Evolutionary conservation across 1,284 basidiomycete species (phyloP).

Genomic region (Wolfiporia cocos): DNA sequence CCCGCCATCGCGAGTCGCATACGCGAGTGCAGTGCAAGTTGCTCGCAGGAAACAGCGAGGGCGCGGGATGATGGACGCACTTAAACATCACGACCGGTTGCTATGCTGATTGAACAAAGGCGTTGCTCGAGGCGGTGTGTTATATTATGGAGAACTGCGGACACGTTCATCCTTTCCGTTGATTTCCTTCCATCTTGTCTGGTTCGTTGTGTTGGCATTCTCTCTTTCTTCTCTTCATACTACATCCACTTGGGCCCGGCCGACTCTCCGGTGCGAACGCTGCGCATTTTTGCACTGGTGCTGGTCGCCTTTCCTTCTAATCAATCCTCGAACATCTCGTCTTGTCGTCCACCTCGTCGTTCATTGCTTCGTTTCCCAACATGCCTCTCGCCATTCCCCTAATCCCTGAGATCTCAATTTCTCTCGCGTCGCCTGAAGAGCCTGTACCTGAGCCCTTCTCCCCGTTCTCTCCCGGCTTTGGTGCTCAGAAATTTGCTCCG

Average conservation of each 20-base stretch:
- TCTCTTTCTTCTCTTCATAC: constrained; percentile 17
- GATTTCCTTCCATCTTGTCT: constrained; percentile 18
- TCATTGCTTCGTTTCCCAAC: constrained; percentile 17
- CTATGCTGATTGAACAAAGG: too few species aligned
- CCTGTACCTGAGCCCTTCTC: constrained; percentile 49
- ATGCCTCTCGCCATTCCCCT: constrained; percentile 42
- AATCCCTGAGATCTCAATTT: constrained; percentile 64
- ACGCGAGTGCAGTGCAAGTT: too few species aligned
- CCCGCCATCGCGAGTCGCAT: too few species aligned
- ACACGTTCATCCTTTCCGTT: constrained; percentile 11
- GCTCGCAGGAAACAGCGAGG: too few species aligned
- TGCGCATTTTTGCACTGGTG: constrained; percentile 30
- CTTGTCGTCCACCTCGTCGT: constrained; percentile 8
- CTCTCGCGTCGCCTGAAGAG: constrained; percentile 52
- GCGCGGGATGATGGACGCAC: too few species aligned
- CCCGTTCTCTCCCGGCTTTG: constrained; percentile 63
- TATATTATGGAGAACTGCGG: too few species aligned
- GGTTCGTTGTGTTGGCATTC: constrained; percentile 17
- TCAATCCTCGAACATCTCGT: constrained; percentile 13
- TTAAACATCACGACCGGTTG: too few species aligned
- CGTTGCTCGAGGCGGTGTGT: too few species aligned
- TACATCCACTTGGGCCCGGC: constrained; percentile 17
- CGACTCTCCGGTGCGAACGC: constrained; percentile 19
- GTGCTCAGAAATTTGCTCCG: constrained; percentile 35
- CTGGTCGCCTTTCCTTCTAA: constrained; percentile 35